phyloP scores from a whole-genome alignment of 345 rosid species.

The Arabidopsis thaliana region TAIR10.1 NC_003076.8:18921501-18922000 shows the following conservation, averaged over 20 bases:
- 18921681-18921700: constrained; percentile 15
- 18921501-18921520: background rate
- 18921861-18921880: constrained; percentile 19
- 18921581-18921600: constrained; percentile 78
- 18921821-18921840: background rate
- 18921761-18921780: constrained; percentile 97
- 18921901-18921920: constrained; percentile 94
- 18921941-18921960: constrained; percentile 99
- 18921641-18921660: constrained; percentile 97
- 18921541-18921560: constrained; percentile 6
- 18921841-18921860: constrained; percentile 9
- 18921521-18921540: constrained; percentile 11
- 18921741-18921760: constrained; percentile 55
- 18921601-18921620: constrained; percentile 98
- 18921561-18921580: constrained; percentile 7
- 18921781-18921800: constrained; percentile 99
- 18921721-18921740: background rate
- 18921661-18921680: constrained; percentile 97
- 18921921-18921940: constrained; percentile 96
- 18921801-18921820: constrained; percentile 71
- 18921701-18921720: constrained; percentile 6
- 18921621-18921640: constrained; percentile 99
- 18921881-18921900: constrained; percentile 51
- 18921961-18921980: constrained; percentile 99
- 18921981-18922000: constrained; percentile 99